Percentiles rank a stretch among this genome's conserved stretches.
These are phyloP conservation scores for Dalbergia oliveri DNA, from an alignment of 306 rosid genomes.

Conservation along the genomic window DNA sequence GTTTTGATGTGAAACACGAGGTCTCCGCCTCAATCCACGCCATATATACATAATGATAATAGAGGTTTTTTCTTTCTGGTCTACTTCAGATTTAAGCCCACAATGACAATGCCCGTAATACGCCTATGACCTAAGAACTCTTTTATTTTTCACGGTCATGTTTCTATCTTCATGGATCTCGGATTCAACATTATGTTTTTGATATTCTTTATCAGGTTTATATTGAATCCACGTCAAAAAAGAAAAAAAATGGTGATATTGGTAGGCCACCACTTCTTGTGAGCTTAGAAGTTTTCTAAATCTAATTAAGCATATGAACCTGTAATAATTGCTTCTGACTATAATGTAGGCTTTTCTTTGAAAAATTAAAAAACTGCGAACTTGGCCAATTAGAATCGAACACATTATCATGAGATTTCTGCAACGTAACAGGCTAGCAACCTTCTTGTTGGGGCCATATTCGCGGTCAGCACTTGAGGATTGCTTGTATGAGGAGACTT, in stretches of 20 bases:
- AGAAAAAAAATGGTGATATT: no score
- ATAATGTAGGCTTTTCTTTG: background rate
- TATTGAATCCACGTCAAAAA: no score
- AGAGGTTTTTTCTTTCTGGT: no score
- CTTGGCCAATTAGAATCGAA: slow-evolving; percentile 5
- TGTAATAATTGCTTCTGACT: background rate
- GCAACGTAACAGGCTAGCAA: background rate
- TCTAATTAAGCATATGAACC: background rate
- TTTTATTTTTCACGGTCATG: no score
- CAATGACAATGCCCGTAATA: no score
- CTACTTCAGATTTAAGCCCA: no score
- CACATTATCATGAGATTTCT: background rate
- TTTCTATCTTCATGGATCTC: no score
- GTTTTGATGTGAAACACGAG: background rate
- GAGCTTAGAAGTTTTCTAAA: no score
- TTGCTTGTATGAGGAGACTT: slow-evolving; percentile 1
- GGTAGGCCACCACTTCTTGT: no score
- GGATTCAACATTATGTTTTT: no score
- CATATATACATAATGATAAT: background rate
- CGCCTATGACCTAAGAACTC: no score
- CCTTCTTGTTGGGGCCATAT: background rate
- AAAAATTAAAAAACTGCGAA: background rate
- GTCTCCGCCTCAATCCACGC: background rate
- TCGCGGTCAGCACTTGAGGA: background rate
- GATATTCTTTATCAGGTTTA: background rate